Evolutionary conservation across 2,329 filamentous ascomycete species (phyloP).

Genomic region (Tolypocladium cylindrosporum): DNA sequence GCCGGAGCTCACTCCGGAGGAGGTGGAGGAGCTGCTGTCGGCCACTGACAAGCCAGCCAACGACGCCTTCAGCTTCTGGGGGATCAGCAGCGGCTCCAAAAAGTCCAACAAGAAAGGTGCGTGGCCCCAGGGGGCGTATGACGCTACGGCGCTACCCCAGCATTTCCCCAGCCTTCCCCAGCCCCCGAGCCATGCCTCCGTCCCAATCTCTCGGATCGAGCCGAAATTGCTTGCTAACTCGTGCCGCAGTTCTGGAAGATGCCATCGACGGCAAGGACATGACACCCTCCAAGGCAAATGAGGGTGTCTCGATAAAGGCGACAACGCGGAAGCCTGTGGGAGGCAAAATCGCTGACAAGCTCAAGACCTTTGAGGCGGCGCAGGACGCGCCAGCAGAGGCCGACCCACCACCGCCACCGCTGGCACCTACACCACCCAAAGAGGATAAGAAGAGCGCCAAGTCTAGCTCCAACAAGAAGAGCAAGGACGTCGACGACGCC

Average conservation of each 20-base stretch:
- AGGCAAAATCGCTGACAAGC: conserved; percentile 45
- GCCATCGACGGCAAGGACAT: conserved; percentile 27
- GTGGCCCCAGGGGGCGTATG: conserved; percentile 13
- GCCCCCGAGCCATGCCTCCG: conserved; percentile 1
- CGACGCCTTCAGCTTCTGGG: conserved; percentile 49
- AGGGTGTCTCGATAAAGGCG: conserved; percentile 28
- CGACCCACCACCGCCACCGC: conserved; percentile 24
- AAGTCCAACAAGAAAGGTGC: conserved; percentile 30
- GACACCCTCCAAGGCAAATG: conserved; percentile 24
- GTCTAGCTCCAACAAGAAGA: conserved; percentile 30
- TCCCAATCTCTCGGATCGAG: conserved; percentile 17
- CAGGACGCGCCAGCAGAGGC: conserved; percentile 26
- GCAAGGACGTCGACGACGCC: conserved; percentile 21
- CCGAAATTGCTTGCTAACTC: conserved; percentile 42
- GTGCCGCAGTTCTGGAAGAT: conserved; percentile 36
- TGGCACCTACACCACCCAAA: conserved; percentile 22
- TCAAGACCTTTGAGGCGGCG: conserved; percentile 44
- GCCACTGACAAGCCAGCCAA: conserved; percentile 19
- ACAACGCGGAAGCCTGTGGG: conserved; percentile 35
- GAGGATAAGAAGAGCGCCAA: conserved; percentile 16
- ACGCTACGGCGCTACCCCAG: conserved; percentile 5
- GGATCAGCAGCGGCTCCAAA: conserved; percentile 29
- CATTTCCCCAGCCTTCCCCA: conserved; percentile 1
- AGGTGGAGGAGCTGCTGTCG: conserved; percentile 32
- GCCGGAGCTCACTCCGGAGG: conserved; percentile 27